Evolutionary conservation across 352 stramenopile species (phyloP).

Genomic region (Pythium phragmitis): DNA sequence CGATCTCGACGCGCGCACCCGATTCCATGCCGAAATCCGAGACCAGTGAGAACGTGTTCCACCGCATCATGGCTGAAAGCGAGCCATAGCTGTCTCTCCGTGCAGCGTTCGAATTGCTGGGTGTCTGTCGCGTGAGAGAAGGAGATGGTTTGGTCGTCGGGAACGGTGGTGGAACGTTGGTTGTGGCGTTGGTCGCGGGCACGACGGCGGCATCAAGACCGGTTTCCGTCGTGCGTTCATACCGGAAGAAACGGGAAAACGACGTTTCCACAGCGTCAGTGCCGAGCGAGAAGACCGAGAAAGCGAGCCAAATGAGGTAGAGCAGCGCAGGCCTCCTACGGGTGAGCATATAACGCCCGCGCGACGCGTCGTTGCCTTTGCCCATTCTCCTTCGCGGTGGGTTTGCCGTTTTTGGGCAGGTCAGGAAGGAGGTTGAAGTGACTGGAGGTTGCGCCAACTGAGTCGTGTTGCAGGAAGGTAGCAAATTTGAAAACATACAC

Average conservation of each 20-base stretch:
- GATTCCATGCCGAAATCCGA: conserved; percentile 57
- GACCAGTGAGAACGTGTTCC: conserved; percentile 67
- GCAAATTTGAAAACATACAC: conserved; percentile 8
- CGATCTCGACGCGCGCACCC: conserved; percentile 40
- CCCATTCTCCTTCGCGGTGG: not conserved
- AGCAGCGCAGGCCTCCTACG: not conserved
- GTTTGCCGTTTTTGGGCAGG: not conserved
- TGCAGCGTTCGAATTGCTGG: not conserved
- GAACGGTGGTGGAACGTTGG: not conserved
- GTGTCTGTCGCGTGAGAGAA: not conserved
- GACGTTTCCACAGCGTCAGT: conserved; percentile 19
- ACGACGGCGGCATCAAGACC: not conserved
- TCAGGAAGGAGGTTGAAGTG: no score
- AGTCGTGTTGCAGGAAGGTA: conserved; percentile 16
- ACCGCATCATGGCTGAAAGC: conserved; percentile 34
- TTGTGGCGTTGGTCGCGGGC: conserved; percentile 1
- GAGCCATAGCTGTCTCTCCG: conserved; percentile 10
- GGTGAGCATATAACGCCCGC: not conserved
- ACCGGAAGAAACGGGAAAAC: conserved; percentile 22
- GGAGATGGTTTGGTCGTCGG: not conserved
- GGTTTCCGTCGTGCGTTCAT: conserved; percentile 17
- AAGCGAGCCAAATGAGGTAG: not conserved
- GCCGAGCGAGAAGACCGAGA: not conserved
- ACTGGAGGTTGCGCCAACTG: conserved; percentile 5
- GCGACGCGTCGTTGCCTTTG: not conserved